Evolutionary conservation across 208 protist genomes (phyloP).

Genomic region (Porcisia hertigi): DNA sequence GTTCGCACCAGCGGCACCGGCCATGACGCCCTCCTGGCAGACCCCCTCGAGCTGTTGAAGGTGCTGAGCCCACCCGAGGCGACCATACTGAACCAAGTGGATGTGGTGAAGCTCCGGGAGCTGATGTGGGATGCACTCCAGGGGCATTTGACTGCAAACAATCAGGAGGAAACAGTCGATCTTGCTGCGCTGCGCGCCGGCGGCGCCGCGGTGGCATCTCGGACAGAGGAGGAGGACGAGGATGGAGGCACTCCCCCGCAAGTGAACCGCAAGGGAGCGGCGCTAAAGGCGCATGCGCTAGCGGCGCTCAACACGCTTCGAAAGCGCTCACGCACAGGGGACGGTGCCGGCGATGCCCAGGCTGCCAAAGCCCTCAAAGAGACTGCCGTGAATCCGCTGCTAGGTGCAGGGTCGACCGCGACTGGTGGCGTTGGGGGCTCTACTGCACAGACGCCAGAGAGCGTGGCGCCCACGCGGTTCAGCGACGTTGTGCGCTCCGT

Average conservation of each 20-base stretch:
- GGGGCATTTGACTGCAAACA: conserved; percentile 34
- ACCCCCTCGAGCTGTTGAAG: conserved; percentile 40
- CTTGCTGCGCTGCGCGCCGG: conserved; percentile 13
- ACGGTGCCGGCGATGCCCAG: conserved; percentile 17
- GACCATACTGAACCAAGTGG: conserved; percentile 77
- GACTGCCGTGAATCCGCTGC: not conserved
- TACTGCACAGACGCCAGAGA: not conserved
- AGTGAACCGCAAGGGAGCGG: not conserved
- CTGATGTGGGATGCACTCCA: conserved; percentile 79
- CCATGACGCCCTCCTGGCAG: conserved; percentile 8
- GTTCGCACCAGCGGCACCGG: conserved; percentile 21
- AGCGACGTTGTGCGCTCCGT: conserved; percentile 67
- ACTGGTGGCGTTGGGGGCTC: not conserved
- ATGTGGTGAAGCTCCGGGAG: conserved; percentile 78
- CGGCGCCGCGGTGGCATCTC: not conserved
- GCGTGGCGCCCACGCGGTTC: conserved; percentile 35
- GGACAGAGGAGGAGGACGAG: conserved; percentile 5
- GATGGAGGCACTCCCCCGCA: not conserved
- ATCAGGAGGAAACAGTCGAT: conserved; percentile 15
- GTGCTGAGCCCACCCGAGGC: conserved; percentile 69
- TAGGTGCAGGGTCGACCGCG: not conserved
- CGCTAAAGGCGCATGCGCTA: conserved; percentile 36
- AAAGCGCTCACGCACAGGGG: conserved; percentile 9
- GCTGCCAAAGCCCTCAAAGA: not conserved
- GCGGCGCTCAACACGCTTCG: conserved; percentile 27